phyloP scores from a whole-genome alignment of 1,284 basidiomycete species.

The Puccinia hordei region DNA sequence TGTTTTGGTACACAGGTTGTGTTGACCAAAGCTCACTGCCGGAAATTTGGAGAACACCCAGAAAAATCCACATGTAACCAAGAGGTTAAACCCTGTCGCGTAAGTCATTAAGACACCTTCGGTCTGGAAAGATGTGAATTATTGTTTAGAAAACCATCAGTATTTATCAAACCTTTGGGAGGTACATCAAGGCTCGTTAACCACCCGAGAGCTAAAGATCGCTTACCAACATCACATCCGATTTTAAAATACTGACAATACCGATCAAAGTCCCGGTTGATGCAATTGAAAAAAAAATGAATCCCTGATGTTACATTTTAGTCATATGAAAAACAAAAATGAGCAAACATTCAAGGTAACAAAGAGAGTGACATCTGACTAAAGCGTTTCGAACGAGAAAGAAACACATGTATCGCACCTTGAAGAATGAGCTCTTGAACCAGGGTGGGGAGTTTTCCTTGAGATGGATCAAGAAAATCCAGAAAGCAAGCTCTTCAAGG shows the following conservation, averaged over 20 bases:
- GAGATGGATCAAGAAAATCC: conserved; percentile 34
- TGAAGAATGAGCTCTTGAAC: conserved; percentile 23
- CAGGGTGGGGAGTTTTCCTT: conserved; percentile 13
- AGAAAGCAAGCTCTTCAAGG: conserved; percentile 35
- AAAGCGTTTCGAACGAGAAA: not conserved
- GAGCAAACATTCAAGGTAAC: not conserved
- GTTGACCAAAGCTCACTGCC: not conserved
- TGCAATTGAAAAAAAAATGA: not conserved
- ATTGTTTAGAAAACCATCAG: not conserved
- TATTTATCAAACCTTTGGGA: not conserved
- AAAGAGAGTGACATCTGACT: not conserved
- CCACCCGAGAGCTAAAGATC: not conserved
- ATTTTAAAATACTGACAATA: not conserved
- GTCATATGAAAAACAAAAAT: not conserved
- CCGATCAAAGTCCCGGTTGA: not conserved
- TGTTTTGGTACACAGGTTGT: not conserved
- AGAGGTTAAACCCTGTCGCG: not conserved
- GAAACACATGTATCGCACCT: not conserved
- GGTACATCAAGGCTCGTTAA: not conserved
- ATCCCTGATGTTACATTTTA: not conserved
- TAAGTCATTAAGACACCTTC: conserved; percentile 14
- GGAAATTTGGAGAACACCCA: conserved; percentile 34
- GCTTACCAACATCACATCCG: conserved; percentile 23
- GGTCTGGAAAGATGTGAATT: not conserved
- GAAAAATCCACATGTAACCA: conserved; percentile 20